These are phyloP conservation scores for Dendrobium nobile DNA, from an alignment of 106 monocot species.

Conservation along the genomic window DNA sequence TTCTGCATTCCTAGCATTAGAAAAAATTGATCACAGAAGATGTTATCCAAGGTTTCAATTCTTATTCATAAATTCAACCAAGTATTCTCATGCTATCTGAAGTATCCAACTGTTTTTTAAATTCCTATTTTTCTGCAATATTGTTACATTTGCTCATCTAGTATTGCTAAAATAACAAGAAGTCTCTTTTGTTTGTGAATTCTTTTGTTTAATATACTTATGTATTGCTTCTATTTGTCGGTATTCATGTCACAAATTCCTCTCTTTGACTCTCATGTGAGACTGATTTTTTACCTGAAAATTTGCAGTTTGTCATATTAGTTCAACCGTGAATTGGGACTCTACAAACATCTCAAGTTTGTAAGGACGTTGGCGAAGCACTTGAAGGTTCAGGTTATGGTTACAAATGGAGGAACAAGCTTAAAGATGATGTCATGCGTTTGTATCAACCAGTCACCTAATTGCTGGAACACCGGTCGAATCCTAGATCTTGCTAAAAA, in stretches of 20 bases:
- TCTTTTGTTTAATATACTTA: no score
- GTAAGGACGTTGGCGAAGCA: constrained; percentile 91
- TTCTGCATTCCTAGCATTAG: constrained; percentile 91
- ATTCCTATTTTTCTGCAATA: no score
- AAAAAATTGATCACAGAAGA: constrained; percentile 90
- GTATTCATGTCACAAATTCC: neutral
- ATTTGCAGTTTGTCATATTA: constrained; percentile 73
- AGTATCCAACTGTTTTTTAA: neutral
- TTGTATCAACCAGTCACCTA: constrained; percentile 90
- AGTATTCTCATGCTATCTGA: neutral
- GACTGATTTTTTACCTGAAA: neutral
- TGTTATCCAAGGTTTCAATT: constrained; percentile 74
- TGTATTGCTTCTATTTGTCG: neutral
- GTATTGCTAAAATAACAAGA: no score
- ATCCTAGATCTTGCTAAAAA: constrained; percentile 87
- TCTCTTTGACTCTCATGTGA: neutral
- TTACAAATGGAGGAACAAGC: constrained; percentile 90
- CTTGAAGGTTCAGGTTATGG: constrained; percentile 89
- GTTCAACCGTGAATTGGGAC: constrained; percentile 91
- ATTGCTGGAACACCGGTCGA: constrained; percentile 90
- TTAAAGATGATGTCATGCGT: constrained; percentile 93
- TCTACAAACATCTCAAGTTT: constrained; percentile 92
- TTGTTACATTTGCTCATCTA: no score
- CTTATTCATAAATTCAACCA: neutral
- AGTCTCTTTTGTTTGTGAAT: no score